Conservation (phyloP, 176 grass and related monocot species). For the Oryza glumipatula region DNA sequence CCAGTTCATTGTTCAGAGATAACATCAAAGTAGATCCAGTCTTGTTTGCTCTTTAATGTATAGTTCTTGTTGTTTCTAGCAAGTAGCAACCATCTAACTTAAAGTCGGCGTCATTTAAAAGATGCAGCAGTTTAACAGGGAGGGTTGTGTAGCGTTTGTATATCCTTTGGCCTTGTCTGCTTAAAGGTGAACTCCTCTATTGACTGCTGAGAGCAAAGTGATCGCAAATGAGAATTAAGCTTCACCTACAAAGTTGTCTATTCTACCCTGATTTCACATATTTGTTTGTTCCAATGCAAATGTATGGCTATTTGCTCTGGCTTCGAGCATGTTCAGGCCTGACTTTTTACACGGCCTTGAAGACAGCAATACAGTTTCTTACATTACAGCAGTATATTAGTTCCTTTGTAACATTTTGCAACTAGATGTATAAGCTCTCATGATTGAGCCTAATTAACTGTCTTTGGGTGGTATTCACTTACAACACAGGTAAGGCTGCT, state of each 20-base stretch:
- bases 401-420: not conserved
- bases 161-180: conserved; percentile 42
- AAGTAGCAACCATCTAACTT: conserved; percentile 49
- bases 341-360: not conserved
- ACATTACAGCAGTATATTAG: not conserved
- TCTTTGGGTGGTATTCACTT: conserved; percentile 1
- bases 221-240: conserved; percentile 41
- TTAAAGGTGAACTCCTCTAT: conserved; percentile 43
- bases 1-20: conserved; percentile 71
- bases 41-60: conserved; percentile 59
- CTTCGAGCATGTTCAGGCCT: not conserved
- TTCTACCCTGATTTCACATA: not conserved
- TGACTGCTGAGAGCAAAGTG: conserved; percentile 44
- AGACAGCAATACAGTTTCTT: not conserved
- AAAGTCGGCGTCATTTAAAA: conserved; percentile 40
- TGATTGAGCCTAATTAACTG: conserved; percentile 16
- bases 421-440: not conserved
- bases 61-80: conserved; percentile 61
- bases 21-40: conserved; percentile 61
- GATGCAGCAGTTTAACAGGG: conserved; percentile 40
- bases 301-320: not conserved
- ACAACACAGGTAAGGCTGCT: not conserved
- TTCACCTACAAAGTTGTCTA: conserved; percentile 22
- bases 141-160: conserved; percentile 53
- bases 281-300: conserved; percentile 4